phyloP scores from a whole-genome alignment of 1,284 basidiomycete species.

The Chalciporus sp. region DNA sequence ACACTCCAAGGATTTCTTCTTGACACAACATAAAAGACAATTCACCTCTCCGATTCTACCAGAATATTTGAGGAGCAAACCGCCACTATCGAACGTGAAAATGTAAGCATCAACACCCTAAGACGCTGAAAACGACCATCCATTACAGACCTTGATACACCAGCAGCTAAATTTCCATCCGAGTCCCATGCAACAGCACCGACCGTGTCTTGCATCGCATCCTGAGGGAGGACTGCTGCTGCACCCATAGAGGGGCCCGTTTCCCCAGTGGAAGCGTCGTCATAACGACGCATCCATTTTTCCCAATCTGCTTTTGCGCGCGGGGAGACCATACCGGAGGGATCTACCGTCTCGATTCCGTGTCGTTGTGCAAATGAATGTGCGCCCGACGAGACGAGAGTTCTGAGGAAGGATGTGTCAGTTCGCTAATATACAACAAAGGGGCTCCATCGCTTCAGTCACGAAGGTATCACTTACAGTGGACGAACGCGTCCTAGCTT shows the following conservation, averaged over 20 bases:
- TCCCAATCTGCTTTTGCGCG: constrained; percentile 57
- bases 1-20: not conserved
- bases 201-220: constrained; percentile 70
- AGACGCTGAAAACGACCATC: not conserved
- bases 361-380: constrained; percentile 43
- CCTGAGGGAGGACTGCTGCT: constrained; percentile 22
- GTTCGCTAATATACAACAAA: not conserved
- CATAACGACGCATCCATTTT: constrained; percentile 55
- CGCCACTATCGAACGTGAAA: constrained; percentile 51
- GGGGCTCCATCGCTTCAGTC: not conserved
- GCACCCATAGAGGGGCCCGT: constrained; percentile 7
- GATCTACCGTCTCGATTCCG: constrained; percentile 39
- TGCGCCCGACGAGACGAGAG: constrained; percentile 57
- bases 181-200: constrained; percentile 62
- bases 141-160: constrained; percentile 66
- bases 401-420: constrained; percentile 30
- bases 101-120: not conserved
- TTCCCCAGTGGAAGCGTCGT: constrained; percentile 1
- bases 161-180: constrained; percentile 55
- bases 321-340: constrained; percentile 49
- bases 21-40: not conserved
- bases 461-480: constrained; percentile 42
- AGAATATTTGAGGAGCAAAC: constrained; percentile 68
- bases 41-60: constrained; percentile 72
- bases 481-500: constrained; percentile 67